Base-by-base conservation (phyloP, 2,329 filamentous ascomycete species). In the Colletotrichum lini region DNA sequence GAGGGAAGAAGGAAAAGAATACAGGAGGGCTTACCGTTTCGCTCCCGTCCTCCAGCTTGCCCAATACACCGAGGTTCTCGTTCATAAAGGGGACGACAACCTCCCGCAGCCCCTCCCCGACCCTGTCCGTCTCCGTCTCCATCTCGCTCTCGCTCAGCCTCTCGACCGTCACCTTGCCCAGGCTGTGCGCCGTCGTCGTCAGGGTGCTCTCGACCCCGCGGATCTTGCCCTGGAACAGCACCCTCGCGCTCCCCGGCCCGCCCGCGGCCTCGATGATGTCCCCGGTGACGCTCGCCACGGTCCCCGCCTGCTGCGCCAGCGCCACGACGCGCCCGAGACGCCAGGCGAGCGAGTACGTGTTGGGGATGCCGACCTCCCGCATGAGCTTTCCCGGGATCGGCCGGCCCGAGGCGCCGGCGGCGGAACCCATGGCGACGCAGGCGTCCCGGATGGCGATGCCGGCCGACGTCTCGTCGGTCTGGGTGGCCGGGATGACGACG, bases 271-370 rank as follows among this genome's bases (percentile, higher is more conserved):
- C 30, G 79, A 86, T 73, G 7, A 79, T 72, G 26, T 79, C 79
- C 23, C 80, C 78, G 0, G 78, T 73, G 1, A 85, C 84, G 1
- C 81, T 83, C 26, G 81, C 79, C 58, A 86, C 82, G 3, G 83
- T 76, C 4, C 85, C 80, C 21, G 83, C 82, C 23, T 79, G 77
- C 70, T 84, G 82, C 1, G 84, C 81, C 13, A 85, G 79, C 6
- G 82, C 83, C 35, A 88, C 84, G 49, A 82, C 84, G 0, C 87
- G 83, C 0, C 87, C 87, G n/a, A 89, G 84, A 21, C 80, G 78
- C 83, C 80, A 85, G 1, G 79, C 80, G 2, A 83, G 78, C 3
- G 81, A 83, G 13, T 79, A 71, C 0, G 79, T 82, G 57, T 82
- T 80, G 13, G 78, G 76, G 2, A 83, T 78, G 30, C 78, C 81